phyloP scores from a whole-genome alignment of 2,329 filamentous ascomycete genomes.

The Diplodia sapinea region DNA sequence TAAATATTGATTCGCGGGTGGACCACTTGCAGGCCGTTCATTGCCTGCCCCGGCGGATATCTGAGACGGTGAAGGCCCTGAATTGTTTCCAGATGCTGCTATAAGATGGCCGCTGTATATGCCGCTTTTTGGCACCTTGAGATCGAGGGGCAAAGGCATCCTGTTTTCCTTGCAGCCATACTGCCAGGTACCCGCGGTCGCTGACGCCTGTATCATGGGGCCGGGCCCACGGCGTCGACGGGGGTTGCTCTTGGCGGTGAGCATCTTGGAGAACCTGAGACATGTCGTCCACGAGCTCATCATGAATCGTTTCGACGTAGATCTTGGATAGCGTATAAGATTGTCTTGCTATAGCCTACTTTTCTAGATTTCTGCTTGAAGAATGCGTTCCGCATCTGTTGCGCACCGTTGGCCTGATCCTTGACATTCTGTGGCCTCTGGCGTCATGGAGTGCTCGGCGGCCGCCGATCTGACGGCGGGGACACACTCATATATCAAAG shows the following conservation, averaged over 20 bases:
- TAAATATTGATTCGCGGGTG: conserved; percentile 15
- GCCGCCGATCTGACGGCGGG: not conserved
- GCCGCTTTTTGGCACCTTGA: conserved; percentile 1
- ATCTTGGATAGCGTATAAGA: conserved; percentile 14
- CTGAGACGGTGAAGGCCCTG: conserved; percentile 13
- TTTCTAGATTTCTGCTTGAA: conserved; percentile 5
- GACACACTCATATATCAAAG: conserved; percentile 10
- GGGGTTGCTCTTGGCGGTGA: not conserved
- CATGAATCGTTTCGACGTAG: conserved; percentile 23
- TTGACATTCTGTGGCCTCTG: not conserved
- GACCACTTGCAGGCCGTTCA: not conserved
- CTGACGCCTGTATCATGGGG: not conserved
- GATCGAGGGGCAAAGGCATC: conserved; percentile 7
- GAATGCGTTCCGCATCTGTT: not conserved
- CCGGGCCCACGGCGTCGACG: not conserved
- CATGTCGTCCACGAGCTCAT: not conserved
- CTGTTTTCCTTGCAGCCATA: not conserved
- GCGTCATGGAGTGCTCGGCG: not conserved
- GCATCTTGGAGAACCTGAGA: not conserved
- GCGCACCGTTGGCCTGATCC: not conserved
- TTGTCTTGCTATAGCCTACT: not conserved
- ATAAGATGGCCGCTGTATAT: conserved; percentile 16
- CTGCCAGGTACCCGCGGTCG: conserved; percentile 5
- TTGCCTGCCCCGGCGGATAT: conserved; percentile 17
- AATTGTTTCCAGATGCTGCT: not conserved